Evolutionary conservation across 2,329 filamentous ascomycete species (phyloP).

Genomic region (Sphaerulina vaccinii): DNA sequence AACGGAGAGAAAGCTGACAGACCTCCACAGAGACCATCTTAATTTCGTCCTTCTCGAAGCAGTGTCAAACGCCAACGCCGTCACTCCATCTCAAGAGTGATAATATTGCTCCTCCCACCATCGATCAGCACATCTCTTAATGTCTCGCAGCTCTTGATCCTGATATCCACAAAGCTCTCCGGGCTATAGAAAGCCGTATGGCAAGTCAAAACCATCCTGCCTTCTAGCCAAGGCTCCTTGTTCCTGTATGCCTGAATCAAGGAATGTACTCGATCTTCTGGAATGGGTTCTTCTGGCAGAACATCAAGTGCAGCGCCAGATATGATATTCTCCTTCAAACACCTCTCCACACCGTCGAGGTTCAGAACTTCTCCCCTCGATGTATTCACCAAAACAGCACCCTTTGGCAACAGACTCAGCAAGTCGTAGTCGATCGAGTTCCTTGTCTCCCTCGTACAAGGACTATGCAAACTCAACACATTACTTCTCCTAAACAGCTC

Average conservation of each 20-base stretch:
- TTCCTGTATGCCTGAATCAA: conserved; percentile 34
- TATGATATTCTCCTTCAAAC: conserved; percentile 31
- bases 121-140: conserved; percentile 32
- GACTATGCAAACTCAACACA: conserved; percentile 68
- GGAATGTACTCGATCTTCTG: conserved; percentile 32
- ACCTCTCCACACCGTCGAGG: conserved; percentile 33
- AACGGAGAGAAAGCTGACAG: no score
- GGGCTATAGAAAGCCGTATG: conserved; percentile 33
- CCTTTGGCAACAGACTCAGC: conserved; percentile 32
- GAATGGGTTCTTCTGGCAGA: conserved; percentile 36
- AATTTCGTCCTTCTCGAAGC: no score
- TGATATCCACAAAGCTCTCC: conserved; percentile 32
- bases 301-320: conserved; percentile 37
- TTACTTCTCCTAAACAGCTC: conserved; percentile 46
- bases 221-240: conserved; percentile 46
- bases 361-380: conserved; percentile 36
- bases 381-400: conserved; percentile 35
- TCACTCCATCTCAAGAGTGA: conserved; percentile 32
- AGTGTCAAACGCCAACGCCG: no score
- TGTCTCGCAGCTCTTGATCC: conserved; percentile 32
- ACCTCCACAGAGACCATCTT: no score
- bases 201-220: conserved; percentile 39
- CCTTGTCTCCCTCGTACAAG: conserved; percentile 67
- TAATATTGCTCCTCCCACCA: conserved; percentile 28
- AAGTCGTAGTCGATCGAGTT: conserved; percentile 32